Base-by-base conservation (phyloP, 192 early-diverging fungal species). In the Obelidium mucronatum region DNA sequence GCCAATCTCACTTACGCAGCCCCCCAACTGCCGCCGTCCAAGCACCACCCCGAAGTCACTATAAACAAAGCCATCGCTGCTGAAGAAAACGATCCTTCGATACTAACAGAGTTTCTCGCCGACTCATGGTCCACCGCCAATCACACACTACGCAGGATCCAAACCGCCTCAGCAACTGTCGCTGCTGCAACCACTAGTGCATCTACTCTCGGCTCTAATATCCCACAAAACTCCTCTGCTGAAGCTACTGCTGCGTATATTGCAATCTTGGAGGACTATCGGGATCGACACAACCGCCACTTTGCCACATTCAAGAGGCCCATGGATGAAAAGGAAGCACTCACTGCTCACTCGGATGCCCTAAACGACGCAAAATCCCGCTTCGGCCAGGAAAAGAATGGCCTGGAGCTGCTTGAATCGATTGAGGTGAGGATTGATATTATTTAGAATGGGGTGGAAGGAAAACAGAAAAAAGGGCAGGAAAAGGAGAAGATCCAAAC, bases 301-400 rank as follows among this genome's bases (percentile, higher is more conserved):
- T 19, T 72, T 8, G 22, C 33, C 17, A 36, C 28, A 24, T 30
- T 51, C 24, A 37, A 54, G 19, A 54, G 40, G 39, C 54, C 69
- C n/a, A 67, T 67, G 66, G 66, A 67, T 42, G 69, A 55, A 36
- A 13, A 4, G 5, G 35, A 59, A 37, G 19, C 31, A 2, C 13
- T 22, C 2, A 40, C 28, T n/a, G 26, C 37, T 2, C 51, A 54
- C 4, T 36, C 37, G 13, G 35, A 72, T 8, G 54, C 69, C 2
- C 54, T 72, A 13, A 51, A 72, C 24, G 31, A 35, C 11, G 69
- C 69, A 58, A 54, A 42, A n/a, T 5, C 13, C 6, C 33, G 37
- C 4, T 72, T 72, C 58, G 69, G 69, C 1, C 24, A 13, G 13
- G 34, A 58, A 33, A 54, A 13, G 53, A 19, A 72, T 42, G 69